Evolutionary conservation across 768 basidiomycete genomes (phyloP).

Genomic region (Russula sp.): DNA sequence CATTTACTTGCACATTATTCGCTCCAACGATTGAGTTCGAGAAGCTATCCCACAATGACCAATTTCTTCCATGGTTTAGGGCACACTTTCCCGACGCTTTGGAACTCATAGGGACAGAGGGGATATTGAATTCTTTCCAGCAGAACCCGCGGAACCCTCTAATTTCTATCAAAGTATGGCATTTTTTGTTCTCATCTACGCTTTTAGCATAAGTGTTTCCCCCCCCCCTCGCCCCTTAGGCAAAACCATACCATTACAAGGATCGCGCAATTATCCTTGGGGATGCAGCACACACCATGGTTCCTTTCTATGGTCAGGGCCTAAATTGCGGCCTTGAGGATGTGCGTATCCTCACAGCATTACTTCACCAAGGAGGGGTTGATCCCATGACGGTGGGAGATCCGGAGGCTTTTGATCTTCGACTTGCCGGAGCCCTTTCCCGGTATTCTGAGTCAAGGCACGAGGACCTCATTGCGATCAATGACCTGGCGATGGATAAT

Average conservation of each 20-base stretch:
- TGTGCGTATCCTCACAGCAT: slow-evolving; percentile 77
- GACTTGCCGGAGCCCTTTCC: slow-evolving; percentile 58
- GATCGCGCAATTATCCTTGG: slow-evolving; percentile 85
- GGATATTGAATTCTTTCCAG: slow-evolving; percentile 68
- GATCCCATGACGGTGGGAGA: slow-evolving; percentile 37
- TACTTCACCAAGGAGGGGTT: slow-evolving; percentile 69
- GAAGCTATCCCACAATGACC: slow-evolving; percentile 52
- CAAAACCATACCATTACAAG: slow-evolving; percentile 84
- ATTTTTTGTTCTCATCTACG: slow-evolving; percentile 24
- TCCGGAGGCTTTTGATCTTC: slow-evolving; percentile 42
- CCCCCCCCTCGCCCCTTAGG: slow-evolving; percentile 37
- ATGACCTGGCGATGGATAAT: slow-evolving; percentile 90
- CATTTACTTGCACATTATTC: slow-evolving; percentile 96
- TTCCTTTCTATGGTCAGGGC: slow-evolving; percentile 97
- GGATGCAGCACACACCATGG: slow-evolving; percentile 97
- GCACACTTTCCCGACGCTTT: slow-evolving; percentile 86
- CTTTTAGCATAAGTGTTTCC: slow-evolving; percentile 1
- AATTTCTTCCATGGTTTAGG: slow-evolving; percentile 69
- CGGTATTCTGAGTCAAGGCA: slow-evolving; percentile 79
- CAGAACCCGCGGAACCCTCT: slow-evolving; percentile 84
- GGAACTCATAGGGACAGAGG: slow-evolving; percentile 73
- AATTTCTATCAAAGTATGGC: slow-evolving; percentile 84
- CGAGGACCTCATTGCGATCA: slow-evolving; percentile 86
- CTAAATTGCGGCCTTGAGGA: slow-evolving; percentile 98
- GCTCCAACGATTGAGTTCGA: slow-evolving; percentile 76